Base-by-base conservation (phyloP, 2,329 filamentous ascomycete species). In the Beauveria australis region DNA sequence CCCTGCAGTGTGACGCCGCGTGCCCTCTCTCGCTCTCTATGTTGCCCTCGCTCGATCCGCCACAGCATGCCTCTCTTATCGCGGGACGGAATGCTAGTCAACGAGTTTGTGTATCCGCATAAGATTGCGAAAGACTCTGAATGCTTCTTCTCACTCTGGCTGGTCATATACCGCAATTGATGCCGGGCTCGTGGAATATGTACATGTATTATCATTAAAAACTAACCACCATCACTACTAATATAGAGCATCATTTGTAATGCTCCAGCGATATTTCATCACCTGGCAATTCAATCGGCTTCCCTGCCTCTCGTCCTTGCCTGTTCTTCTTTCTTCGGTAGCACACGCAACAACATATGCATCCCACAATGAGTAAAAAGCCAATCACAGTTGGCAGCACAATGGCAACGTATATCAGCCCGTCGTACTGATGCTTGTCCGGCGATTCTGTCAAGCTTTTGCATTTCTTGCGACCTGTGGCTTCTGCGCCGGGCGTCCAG, bases 401-500 rank as follows among this genome's bases (percentile, higher is more conserved):
- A n/a, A 57, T 57, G 43, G 43, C 43, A 3, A 57, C 4, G 19
- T 48, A 57, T 5, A 57, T 9, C 18, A 57, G n/a, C 14, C 43
- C 54, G 19, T 41, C 30, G 43, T 40, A 40, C 19, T 48, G 54
- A 22, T 48, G 54, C 44, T 24, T 47, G 43, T 57, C 54, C 4
- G 54, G 54, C 6, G 54, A 40, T 8, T 26, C n/a, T 5, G 48
- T 26, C 14, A 48, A 14, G 43, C 44, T 57, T 6, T 44, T 16
- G 28, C 54, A 57, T 10, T 26, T 24, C n/a, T 26, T 47, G 19
- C 54, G 54, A 8, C 44, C 54, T 7, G 19, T 19, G 8, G 30
- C 54, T 8, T 26, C 28, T 7, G 54, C 16, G 28, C 54, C 54
- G n/a, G 54, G 54, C 28, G 54, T 57, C 54, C 54, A 57, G n/a